Conservation (phyloP, 768 basidiomycete species). For the Mrakia blollopis region DNA sequence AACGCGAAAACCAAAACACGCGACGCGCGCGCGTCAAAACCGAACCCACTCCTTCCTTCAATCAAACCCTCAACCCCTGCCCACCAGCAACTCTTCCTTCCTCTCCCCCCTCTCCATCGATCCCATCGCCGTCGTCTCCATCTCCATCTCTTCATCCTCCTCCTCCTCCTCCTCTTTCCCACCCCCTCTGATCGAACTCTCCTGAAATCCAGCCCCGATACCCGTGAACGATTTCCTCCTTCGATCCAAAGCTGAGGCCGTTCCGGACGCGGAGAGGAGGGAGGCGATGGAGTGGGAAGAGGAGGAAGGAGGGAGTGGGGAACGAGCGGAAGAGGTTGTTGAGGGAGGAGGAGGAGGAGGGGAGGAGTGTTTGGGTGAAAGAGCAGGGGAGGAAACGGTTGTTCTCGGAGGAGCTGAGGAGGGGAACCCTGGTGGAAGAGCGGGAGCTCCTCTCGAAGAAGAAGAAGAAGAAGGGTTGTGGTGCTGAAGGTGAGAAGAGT, state of each 20-base stretch:
- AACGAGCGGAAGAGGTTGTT: background rate
- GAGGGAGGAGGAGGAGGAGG: background rate
- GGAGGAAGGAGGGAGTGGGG: background rate
- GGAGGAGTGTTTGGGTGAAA: background rate
- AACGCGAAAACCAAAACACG: no score
- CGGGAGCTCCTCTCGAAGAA: background rate
- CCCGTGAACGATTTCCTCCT: background rate
- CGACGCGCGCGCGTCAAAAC: no score
- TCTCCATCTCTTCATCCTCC: background rate
- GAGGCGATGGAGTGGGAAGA: conserved; percentile 2
- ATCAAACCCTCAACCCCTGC: background rate
- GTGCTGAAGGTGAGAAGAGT: background rate
- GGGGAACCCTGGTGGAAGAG: background rate
- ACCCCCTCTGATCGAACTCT: background rate
- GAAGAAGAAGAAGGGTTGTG: no score
- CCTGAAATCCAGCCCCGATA: background rate
- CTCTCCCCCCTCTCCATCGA: background rate
- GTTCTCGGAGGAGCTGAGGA: background rate
- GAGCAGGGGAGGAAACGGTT: background rate
- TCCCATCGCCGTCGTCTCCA: background rate
- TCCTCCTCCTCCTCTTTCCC: background rate
- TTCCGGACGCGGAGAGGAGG: background rate
- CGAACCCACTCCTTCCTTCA: no score
- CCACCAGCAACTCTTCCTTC: background rate
- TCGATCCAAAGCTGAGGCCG: background rate